Evolutionary conservation across 192 early-diverging fungal genomes (phyloP).

Genomic region (Rhizoclosmatium globosum): DNA sequence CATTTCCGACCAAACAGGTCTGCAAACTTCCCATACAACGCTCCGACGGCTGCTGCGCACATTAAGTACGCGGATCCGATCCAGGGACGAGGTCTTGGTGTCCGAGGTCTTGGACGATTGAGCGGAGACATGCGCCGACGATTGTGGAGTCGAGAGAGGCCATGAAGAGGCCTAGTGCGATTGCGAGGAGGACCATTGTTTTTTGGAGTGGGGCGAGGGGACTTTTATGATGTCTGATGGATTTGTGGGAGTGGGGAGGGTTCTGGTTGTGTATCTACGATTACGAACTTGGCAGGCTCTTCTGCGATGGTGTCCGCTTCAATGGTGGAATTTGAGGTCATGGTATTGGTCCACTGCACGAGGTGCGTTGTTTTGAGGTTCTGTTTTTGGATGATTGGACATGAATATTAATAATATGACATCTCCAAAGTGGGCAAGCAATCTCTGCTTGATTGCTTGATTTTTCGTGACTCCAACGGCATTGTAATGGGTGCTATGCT

Average conservation of each 20-base stretch:
- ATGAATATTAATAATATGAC: background rate
- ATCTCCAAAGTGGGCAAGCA: too few relatives aligned
- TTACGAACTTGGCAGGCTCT: background rate
- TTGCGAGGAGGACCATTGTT: background rate
- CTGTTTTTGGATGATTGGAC: background rate
- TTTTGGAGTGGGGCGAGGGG: background rate
- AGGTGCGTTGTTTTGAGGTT: background rate
- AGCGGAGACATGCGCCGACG: slow-evolving; percentile 15
- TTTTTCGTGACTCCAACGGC: too few relatives aligned
- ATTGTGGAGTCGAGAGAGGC: slow-evolving; percentile 22
- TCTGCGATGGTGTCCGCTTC: background rate
- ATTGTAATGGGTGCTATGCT: too few relatives aligned
- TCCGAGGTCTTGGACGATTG: slow-evolving; percentile 14
- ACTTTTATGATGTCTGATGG: background rate
- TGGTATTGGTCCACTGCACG: too few relatives aligned
- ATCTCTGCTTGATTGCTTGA: too few relatives aligned
- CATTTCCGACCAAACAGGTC: slow-evolving; percentile 60
- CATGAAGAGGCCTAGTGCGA: slow-evolving; percentile 3
- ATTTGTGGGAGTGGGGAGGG: background rate
- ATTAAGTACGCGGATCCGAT: slow-evolving; percentile 57
- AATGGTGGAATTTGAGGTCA: background rate
- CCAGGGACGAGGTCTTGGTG: slow-evolving; percentile 73
- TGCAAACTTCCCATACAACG: slow-evolving; percentile 37
- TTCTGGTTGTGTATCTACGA: background rate
- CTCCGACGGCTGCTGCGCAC: background rate